Evolutionary conservation across 2,329 filamentous ascomycete genomes (phyloP).

Genomic region (Chaetomium globosum): DNA sequence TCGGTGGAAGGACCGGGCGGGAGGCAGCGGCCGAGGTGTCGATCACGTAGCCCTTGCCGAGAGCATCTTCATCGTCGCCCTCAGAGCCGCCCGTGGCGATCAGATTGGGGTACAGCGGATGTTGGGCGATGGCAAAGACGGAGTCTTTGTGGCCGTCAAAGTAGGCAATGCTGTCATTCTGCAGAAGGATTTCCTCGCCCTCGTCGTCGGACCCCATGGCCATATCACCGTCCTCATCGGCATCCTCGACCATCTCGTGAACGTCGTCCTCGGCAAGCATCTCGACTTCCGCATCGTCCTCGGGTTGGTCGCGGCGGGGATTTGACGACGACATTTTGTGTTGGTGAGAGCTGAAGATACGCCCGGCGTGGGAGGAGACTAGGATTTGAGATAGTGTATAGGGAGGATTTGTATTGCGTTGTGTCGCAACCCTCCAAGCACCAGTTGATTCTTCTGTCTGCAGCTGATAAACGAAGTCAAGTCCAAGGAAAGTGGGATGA

Average conservation of each 20-base stretch:
- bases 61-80: conserved; percentile 59
- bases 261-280: conserved; percentile 78
- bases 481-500: not conserved
- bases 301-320: conserved; percentile 49
- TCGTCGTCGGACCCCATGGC: conserved; percentile 75
- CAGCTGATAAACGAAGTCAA: not conserved
- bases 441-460: not conserved
- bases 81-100: conserved; percentile 82
- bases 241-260: conserved; percentile 66
- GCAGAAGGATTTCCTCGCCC: conserved; percentile 70
- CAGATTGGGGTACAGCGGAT: conserved; percentile 75
- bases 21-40: conserved; percentile 67
- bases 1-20: conserved; percentile 72
- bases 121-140: conserved; percentile 92
- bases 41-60: conserved; percentile 83
- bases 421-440: not conserved
- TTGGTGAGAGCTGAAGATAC: not conserved
- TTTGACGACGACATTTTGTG: conserved; percentile 32
- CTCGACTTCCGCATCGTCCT: conserved; percentile 64
- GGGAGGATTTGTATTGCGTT: not conserved
- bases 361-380: not conserved
- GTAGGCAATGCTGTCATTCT: conserved; percentile 92
- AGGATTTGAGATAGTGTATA: too few relatives aligned
- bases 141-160: conserved; percentile 90
- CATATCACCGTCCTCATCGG: conserved; percentile 59